A percentile compares a stretch with the other conserved stretches of the same genome.
Conservation (phyloP, 164 flowering plant species). For the Stephania japonica region DNA sequence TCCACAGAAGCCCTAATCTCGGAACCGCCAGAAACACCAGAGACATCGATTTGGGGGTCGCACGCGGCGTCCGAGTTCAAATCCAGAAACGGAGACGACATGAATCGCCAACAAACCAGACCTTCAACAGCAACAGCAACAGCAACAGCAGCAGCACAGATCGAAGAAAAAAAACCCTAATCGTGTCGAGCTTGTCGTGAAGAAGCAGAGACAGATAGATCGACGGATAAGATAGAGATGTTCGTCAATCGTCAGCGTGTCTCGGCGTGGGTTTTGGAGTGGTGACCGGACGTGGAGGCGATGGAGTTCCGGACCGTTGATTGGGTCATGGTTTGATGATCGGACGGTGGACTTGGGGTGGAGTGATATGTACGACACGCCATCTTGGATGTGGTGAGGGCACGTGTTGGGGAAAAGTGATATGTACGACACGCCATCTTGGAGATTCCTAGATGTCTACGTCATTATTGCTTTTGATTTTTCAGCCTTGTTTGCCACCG, state of each 20-base stretch:
- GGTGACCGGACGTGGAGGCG: background rate
- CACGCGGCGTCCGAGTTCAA: background rate
- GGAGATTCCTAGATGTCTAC: too few relatives aligned
- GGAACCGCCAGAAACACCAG: background rate
- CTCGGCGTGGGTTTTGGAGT: background rate
- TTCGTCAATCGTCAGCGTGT: too few relatives aligned
- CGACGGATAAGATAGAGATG: too few relatives aligned
- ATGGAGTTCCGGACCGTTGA: background rate
- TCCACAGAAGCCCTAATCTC: constrained; percentile 5
- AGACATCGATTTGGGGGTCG: background rate
- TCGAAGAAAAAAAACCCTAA: background rate
- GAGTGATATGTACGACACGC: too few relatives aligned
- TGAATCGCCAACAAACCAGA: background rate
- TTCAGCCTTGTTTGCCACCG: too few relatives aligned
- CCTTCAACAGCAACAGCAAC: background rate
- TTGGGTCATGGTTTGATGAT: background rate
- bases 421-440: too few relatives aligned
- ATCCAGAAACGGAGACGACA: constrained; percentile 1
- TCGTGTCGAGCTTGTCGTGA: background rate
- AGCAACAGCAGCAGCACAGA: background rate
- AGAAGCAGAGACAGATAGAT: background rate
- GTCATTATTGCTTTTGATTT: too few relatives aligned
- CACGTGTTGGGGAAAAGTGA: too few relatives aligned
- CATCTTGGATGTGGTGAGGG: too few relatives aligned
- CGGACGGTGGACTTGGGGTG: background rate